Base-by-base conservation (phyloP, 163 green algal genomes). In the Dunaliella salina region DNA sequence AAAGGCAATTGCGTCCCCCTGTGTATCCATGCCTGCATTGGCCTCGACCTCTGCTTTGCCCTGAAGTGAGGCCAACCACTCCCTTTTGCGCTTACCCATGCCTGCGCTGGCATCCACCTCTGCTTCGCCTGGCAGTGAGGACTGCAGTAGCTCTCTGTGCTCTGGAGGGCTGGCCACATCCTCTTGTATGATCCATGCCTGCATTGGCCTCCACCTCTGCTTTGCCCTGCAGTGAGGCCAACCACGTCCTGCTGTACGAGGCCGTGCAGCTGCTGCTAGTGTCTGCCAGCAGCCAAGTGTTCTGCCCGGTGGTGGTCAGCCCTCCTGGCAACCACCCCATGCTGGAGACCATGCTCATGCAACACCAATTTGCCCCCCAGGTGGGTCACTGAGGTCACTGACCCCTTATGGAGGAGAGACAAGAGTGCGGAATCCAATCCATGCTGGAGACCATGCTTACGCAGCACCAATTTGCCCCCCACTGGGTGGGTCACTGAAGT, bases 231-330 rank as follows among this genome's bases (percentile, higher is more conserved):
- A 75, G 63, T 75, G 63, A 75, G 63, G 63, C 63, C 63, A 75
- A 75, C 63, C 63, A 96, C 85, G 75, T 97, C 82, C 85, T 96
- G 72, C 89, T 96, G 40, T 67, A 95, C 82, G 93, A 97, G 88
- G 87, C 91, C 24, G 29, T 94, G 4, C 89, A 94, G 71, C 86
- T 93, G 84, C 85, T 98, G 35, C 80, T 96, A 26, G 89, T 93
- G n/a, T 85, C 93, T 80, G 83, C 26, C 33, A 93, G 90, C 33
- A 96, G 91, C 1, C 95, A 96, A 90, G 88, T 97, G 71, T 95
- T 95, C 87, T 87, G 88, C 5, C 84, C 91, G 35, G 80, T 83
- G 29, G 86, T 90, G 1, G 88, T 82, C 30, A 86, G 86, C 25
- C 83, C 83, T 3, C 34, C 75, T 0, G 88, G 88, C 46, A 88